Evolutionary conservation across 805 yeast species (phyloP).

Genomic region (Suhomyces faveliae): DNA sequence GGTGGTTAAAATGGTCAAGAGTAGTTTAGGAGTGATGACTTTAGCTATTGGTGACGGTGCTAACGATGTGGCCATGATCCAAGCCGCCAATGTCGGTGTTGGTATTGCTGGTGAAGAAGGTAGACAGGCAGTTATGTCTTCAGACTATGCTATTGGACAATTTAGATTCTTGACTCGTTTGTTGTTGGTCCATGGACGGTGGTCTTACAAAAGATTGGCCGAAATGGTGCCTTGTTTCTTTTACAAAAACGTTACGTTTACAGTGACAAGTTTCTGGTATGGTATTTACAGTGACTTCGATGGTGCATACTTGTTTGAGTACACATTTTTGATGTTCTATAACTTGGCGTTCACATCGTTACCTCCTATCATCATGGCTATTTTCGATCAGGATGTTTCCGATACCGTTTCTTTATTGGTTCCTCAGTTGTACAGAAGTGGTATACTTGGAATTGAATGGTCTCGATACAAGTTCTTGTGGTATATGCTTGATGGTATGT

Average conservation of each 20-base stretch:
- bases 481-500: constrained; percentile 76
- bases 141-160: constrained; percentile 84
- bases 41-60: constrained; percentile 88
- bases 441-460: constrained; percentile 74
- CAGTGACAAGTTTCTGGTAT: constrained; percentile 75
- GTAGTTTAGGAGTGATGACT: constrained; percentile 75
- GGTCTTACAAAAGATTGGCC: constrained; percentile 79
- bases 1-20: constrained; percentile 78
- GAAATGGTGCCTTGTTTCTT: constrained; percentile 85
- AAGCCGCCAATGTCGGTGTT: constrained; percentile 82
- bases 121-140: constrained; percentile 83
- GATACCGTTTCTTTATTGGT: constrained; percentile 66
- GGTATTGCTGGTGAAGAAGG: constrained; percentile 95
- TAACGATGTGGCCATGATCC: constrained; percentile 89
- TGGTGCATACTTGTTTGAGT: constrained; percentile 77
- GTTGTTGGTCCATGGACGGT: constrained; percentile 76
- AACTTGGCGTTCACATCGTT: constrained; percentile 80
- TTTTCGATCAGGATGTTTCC: constrained; percentile 78
- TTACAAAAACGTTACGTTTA: constrained; percentile 74
- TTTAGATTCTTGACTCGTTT: constrained; percentile 69
- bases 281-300: constrained; percentile 74
- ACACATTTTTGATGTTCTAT: constrained; percentile 76
- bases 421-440: constrained; percentile 72
- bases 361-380: constrained; percentile 75
- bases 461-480: constrained; percentile 62